Evolutionary conservation across 345 rosid species (phyloP), one percentile per base, ranked within the genome.

Genomic region (Arabidopsis suecica): DNA sequence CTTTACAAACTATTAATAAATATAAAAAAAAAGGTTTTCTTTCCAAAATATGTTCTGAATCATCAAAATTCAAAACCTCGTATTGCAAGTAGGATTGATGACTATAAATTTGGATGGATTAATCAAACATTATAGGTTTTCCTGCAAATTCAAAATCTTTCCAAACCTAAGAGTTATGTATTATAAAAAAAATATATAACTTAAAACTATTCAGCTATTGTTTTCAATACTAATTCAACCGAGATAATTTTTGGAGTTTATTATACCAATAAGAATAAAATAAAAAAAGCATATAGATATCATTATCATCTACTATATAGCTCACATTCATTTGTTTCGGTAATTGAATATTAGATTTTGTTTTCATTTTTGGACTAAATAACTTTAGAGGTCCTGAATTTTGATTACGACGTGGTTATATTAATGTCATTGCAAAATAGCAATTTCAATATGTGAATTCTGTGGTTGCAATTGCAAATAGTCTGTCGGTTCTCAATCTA

Each of bases 341-440:
- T 64, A 64, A 38, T 30, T 64, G 41, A 30, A 64, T 30, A n/a
- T 9, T 23, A 33, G 2, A 5, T 8, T 5, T 5, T 18, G 18
- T 20, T 36, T 18, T 10, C 33, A 13, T 51, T 40, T 51, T 54
- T 53, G 69, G 55, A 53, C 28, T 37, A 47, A 62, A 32, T 54
- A 54, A 13, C 7, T 63, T 41, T 14, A 44, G 45, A 32, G 37
- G 28, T 64, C 55, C 37, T 30, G 3, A 42, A 73, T 20, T 63
- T 55, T 65, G 50, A 56, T 74, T 45, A 9, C 41, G 41, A 56
- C 64, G 6, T 73, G 20, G 44, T 51, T 62, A 49, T 30, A 18
- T 51, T 18, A 40, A 32, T 51, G 36, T 28, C 60, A 8, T 14
- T 44, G 38, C 62, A 48, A 55, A n/a, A 23, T 44, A 25, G 23